These are phyloP conservation scores for Podaxis mareebaensis DNA, from an alignment of 768 basidiomycete species.

Conservation along the genomic window DNA sequence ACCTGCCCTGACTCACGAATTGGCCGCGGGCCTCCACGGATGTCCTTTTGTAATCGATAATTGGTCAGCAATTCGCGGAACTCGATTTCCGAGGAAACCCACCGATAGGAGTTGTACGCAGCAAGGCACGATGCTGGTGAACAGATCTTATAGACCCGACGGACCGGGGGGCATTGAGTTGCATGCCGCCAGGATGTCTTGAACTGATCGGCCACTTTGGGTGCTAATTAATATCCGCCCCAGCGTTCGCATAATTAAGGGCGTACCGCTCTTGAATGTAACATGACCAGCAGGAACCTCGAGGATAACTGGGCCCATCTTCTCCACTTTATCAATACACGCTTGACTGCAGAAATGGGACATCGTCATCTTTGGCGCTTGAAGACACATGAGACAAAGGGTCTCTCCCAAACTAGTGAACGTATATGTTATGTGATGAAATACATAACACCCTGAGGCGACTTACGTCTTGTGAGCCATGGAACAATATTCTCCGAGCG, in stretches of 20 bases:
- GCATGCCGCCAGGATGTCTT: constrained; percentile 67
- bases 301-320: constrained; percentile 54
- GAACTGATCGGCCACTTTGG: constrained; percentile 63
- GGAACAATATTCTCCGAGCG: constrained; percentile 48
- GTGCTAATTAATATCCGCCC: background rate
- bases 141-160: constrained; percentile 65
- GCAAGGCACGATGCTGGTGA: constrained; percentile 47
- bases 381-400: constrained; percentile 61
- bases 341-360: constrained; percentile 63
- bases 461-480: constrained; percentile 52
- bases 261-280: constrained; percentile 66
- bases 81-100: constrained; percentile 18
- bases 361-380: constrained; percentile 51
- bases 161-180: constrained; percentile 56
- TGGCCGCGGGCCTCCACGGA: constrained; percentile 62
- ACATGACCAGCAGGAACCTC: constrained; percentile 61
- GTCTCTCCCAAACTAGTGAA: constrained; percentile 43
- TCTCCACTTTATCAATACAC: constrained; percentile 56
- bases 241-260: background rate
- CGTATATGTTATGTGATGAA: constrained; percentile 1
- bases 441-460: background rate
- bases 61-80: background rate
- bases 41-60: constrained; percentile 26
- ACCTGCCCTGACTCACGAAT: constrained; percentile 52
- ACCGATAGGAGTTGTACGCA: constrained; percentile 65